Conservation (phyloP, 2,329 filamentous ascomycete genomes). For the Sclerotinia nivalis region DNA sequence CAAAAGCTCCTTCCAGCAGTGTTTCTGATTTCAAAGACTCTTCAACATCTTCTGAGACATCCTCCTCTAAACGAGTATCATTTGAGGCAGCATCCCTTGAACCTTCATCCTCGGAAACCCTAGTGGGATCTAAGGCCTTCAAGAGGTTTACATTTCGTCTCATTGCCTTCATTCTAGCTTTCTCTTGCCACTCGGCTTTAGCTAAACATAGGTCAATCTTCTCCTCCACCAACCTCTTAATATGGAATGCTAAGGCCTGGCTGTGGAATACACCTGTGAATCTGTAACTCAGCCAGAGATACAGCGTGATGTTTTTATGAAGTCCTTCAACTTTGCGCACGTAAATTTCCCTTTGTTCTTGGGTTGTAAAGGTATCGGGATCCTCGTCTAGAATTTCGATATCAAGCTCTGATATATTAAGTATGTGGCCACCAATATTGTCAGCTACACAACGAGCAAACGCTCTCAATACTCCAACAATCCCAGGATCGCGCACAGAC, state of each 20-base stretch:
- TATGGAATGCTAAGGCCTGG: slow-evolving; percentile 73
- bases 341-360: slow-evolving; percentile 47
- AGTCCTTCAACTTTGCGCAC: slow-evolving; percentile 71
- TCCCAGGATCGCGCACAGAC: slow-evolving; percentile 51
- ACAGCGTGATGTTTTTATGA: slow-evolving; percentile 80
- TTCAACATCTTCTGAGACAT: not conserved
- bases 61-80: too few species aligned
- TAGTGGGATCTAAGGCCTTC: not conserved
- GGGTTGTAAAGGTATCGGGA: not conserved
- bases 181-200: slow-evolving; percentile 18
- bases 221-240: slow-evolving; percentile 75
- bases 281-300: slow-evolving; percentile 91
- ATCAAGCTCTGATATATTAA: slow-evolving; percentile 69
- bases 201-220: slow-evolving; percentile 54
- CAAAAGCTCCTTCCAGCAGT: not conserved
- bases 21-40: not conserved
- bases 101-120: not conserved
- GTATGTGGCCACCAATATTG: slow-evolving; percentile 71
- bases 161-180: not conserved
- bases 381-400: slow-evolving; percentile 65
- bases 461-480: slow-evolving; percentile 56
- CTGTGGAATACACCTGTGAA: slow-evolving; percentile 79
- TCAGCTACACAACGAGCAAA: slow-evolving; percentile 71
- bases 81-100: not conserved
- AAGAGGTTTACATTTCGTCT: not conserved